These are phyloP conservation scores for Salix suchowensis DNA, from an alignment of 345 rosid species.

Conservation along the genomic window DNA sequence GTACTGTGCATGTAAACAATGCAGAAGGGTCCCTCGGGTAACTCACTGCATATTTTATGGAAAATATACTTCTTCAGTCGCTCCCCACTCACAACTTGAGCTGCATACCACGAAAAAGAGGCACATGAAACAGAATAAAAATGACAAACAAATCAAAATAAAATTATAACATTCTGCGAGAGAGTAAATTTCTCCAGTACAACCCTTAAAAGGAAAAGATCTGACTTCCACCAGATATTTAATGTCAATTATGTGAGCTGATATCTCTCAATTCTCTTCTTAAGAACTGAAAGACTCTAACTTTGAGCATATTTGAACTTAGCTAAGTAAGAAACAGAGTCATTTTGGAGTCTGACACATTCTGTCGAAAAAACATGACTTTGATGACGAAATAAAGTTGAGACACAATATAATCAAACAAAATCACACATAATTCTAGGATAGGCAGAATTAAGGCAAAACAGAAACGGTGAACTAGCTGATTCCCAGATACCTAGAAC, in stretches of 20 bases:
- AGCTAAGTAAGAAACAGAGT: not conserved
- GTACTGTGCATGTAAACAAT: slow-evolving; percentile 80
- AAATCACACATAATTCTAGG: not conserved
- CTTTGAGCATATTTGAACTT: not conserved
- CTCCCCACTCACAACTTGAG: slow-evolving; percentile 76
- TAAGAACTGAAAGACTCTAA: not conserved
- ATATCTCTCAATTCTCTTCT: not conserved
- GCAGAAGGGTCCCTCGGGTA: slow-evolving; percentile 77
- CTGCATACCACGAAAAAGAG: slow-evolving; percentile 35
- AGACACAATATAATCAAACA: not conserved
- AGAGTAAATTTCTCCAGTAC: not conserved
- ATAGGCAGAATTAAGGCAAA: not conserved
- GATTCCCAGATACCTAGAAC: not conserved
- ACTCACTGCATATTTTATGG: slow-evolving; percentile 63
- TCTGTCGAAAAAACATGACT: not conserved
- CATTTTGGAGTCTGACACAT: not conserved
- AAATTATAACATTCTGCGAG: no score
- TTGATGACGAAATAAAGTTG: not conserved
- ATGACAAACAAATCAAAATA: not conserved
- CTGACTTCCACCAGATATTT: not conserved
- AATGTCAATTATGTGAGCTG: not conserved
- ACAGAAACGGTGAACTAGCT: no score
- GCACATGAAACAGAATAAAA: not conserved
- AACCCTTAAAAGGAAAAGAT: no score
- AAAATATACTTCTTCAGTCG: slow-evolving; percentile 73